Conservation (phyloP, 1,284 basidiomycete species). For the Ustilago tritici region DNA sequence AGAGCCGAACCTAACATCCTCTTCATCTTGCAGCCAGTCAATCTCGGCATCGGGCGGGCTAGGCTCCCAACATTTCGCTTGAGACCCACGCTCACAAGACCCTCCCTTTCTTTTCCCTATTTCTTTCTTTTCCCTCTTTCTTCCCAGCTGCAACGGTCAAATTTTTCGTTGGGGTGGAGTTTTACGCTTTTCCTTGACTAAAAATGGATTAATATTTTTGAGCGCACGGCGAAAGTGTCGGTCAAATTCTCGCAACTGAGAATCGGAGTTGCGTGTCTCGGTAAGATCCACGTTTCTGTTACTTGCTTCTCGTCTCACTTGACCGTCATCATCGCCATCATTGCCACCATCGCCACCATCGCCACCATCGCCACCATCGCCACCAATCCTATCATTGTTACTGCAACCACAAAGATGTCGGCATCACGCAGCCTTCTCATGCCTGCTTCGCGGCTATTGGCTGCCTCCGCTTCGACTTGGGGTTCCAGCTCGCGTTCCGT, state of each 20-base stretch:
- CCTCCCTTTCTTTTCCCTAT: not conserved
- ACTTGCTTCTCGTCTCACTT: constrained; percentile 5
- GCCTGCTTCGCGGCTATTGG: constrained; percentile 30
- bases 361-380: not conserved
- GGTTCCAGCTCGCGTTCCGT: constrained; percentile 23
- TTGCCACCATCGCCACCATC: not conserved
- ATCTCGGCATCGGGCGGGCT: constrained; percentile 11
- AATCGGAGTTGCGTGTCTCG: not conserved
- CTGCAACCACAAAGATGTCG: constrained; percentile 25
- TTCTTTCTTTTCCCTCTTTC: not conserved
- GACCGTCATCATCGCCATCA: not conserved
- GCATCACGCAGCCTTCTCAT: constrained; percentile 30
- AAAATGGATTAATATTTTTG: constrained; percentile 23
- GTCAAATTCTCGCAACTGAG: constrained; percentile 15
- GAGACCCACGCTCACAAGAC: not conserved
- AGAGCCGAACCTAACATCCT: not conserved
- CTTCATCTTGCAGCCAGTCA: no score
- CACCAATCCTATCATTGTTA: constrained; percentile 5
- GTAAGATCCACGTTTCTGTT: not conserved
- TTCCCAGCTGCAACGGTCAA: constrained; percentile 6
- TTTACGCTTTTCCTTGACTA: constrained; percentile 7
- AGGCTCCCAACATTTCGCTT: constrained; percentile 6
- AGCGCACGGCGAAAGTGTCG: constrained; percentile 10
- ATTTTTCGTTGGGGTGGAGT: constrained; percentile 23
- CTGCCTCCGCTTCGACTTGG: constrained; percentile 20